A percentile compares a stretch with the other conserved stretches of the same genome.
phyloP scores from a whole-genome alignment of 176 grass and related monocot genomes.

The Musa beccarii region DNA sequence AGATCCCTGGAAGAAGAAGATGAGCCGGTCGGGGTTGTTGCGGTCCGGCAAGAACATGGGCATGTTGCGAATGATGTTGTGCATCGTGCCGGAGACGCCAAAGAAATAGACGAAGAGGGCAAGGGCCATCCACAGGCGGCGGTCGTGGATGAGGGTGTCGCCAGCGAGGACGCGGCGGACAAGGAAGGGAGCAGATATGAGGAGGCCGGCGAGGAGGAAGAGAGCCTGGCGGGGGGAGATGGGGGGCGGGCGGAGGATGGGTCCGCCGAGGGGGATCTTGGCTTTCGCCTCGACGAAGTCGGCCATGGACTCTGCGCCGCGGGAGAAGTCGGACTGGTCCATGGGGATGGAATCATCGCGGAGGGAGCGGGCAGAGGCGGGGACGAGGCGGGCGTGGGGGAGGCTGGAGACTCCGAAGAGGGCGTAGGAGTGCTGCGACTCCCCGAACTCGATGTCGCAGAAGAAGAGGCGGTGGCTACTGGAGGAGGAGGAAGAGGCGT shows the following conservation, averaged over 20 bases:
- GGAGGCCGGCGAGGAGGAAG: slow-evolving; percentile 36
- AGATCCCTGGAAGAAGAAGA: slow-evolving; percentile 90
- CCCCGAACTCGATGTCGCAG: slow-evolving; percentile 80
- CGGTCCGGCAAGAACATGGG: slow-evolving; percentile 73
- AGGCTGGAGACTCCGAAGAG: slow-evolving; percentile 84
- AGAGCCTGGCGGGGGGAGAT: slow-evolving; percentile 63
- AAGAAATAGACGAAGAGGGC: slow-evolving; percentile 88
- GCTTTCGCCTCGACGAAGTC: slow-evolving; percentile 74
- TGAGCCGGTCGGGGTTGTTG: slow-evolving; percentile 56
- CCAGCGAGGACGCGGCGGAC: slow-evolving; percentile 66
- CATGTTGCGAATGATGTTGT: slow-evolving; percentile 77
- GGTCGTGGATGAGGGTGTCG: slow-evolving; percentile 73
- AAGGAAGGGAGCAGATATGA: slow-evolving; percentile 51
- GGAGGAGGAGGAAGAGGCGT: slow-evolving; percentile 1
- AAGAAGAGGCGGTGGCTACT: slow-evolving; percentile 54
- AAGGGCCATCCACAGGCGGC: slow-evolving; percentile 56
- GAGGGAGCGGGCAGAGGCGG: slow-evolving; percentile 41
- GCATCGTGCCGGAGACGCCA: slow-evolving; percentile 87
- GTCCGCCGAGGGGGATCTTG: slow-evolving; percentile 67
- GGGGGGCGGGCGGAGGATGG: slow-evolving; percentile 66
- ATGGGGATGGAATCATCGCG: slow-evolving; percentile 53
- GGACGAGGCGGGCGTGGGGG: slow-evolving; percentile 62
- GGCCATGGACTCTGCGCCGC: slow-evolving; percentile 84
- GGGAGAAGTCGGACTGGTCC: slow-evolving; percentile 72
- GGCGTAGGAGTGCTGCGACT: slow-evolving; percentile 70